A percentile compares a stretch with the other conserved stretches of the same genome.
phyloP scores from a whole-genome alignment of 768 basidiomycete species.

The Leccinum broughii region DNA sequence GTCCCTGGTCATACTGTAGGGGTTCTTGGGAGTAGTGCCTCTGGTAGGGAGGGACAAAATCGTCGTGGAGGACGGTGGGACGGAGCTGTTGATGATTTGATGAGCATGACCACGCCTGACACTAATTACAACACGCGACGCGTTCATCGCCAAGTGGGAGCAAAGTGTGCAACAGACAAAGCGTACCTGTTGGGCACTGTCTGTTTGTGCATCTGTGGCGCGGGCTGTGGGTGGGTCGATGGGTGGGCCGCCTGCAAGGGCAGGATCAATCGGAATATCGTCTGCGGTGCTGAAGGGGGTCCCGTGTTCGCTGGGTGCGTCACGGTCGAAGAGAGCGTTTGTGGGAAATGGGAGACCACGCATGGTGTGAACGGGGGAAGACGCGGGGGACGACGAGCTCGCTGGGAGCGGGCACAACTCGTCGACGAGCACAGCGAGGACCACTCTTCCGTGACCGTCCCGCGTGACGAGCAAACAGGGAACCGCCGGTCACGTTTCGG shows the following conservation, averaged over 20 bases:
- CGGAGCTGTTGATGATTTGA: conserved; percentile 24
- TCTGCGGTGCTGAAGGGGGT: conserved; percentile 58
- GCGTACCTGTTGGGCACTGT: conserved; percentile 40
- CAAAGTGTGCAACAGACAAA: conserved; percentile 19
- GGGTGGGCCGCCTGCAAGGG: conserved; percentile 47
- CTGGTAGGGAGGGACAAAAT: conserved; percentile 13
- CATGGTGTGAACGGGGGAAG: conserved; percentile 40
- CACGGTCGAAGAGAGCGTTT: conserved; percentile 48
- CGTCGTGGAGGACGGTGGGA: conserved; percentile 34
- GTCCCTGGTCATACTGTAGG: conserved; percentile 67
- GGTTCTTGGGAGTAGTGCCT: conserved; percentile 34
- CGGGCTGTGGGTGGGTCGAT: conserved; percentile 55
- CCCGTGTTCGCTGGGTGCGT: conserved; percentile 58
- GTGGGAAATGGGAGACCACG: conserved; percentile 56
- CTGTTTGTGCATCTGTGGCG: conserved; percentile 20
- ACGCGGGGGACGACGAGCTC: conserved; percentile 17
- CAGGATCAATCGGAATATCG: conserved; percentile 83
- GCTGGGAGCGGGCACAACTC: conserved; percentile 28
- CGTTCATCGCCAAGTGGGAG: conserved; percentile 42
- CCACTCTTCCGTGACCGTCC: conserved; percentile 31
- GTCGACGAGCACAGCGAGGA: conserved; percentile 40
- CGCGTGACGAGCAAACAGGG: conserved; percentile 31
- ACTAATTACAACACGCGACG: conserved; percentile 66
- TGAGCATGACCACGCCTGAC: conserved; percentile 25
- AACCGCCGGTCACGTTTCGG: conserved; percentile 30